phyloP scores from a whole-genome alignment of 2,329 filamentous ascomycete genomes.

The Diaporthe vaccinii region DNA sequence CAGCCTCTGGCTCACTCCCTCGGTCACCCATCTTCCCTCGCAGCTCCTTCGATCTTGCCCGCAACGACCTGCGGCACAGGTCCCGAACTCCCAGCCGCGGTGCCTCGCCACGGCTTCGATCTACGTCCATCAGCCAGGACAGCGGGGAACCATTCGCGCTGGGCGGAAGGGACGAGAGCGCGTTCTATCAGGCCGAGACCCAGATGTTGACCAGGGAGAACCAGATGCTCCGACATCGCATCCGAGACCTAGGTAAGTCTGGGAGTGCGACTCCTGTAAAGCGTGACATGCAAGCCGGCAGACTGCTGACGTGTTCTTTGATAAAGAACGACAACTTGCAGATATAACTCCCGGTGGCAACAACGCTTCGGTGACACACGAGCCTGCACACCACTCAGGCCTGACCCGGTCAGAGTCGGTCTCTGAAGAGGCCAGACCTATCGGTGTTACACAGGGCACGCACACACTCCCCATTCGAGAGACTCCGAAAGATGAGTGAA shows the following conservation, averaged over 20 bases:
- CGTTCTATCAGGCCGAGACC: conserved; percentile 86
- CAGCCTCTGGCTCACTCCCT: conserved; percentile 60
- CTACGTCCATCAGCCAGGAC: conserved; percentile 71
- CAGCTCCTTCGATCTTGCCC: conserved; percentile 71
- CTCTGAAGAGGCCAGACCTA: conserved; percentile 52
- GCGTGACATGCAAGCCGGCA: background rate
- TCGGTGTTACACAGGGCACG: background rate
- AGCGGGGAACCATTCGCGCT: conserved; percentile 71
- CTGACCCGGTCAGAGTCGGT: conserved; percentile 62
- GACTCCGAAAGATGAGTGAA: conserved; percentile 38
- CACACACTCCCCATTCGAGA: conserved; percentile 25
- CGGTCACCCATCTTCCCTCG: conserved; percentile 66
- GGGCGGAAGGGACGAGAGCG: conserved; percentile 78
- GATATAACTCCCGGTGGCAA: conserved; percentile 54
- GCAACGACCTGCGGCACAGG: conserved; percentile 67
- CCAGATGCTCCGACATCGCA: conserved; percentile 83
- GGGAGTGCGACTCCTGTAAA: background rate
- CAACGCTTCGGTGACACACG: conserved; percentile 54
- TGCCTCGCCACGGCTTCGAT: conserved; percentile 68
- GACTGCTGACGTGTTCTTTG: conserved; percentile 41
- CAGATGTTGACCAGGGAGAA: conserved; percentile 84
- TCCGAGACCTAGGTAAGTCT: conserved; percentile 76
- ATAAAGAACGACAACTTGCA: conserved; percentile 64
- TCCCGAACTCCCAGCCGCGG: conserved; percentile 72
- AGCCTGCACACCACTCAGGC: conserved; percentile 64